Evolutionary conservation across 306 rosid genomes (phyloP).

Genomic region (Medicago lupulina): DNA sequence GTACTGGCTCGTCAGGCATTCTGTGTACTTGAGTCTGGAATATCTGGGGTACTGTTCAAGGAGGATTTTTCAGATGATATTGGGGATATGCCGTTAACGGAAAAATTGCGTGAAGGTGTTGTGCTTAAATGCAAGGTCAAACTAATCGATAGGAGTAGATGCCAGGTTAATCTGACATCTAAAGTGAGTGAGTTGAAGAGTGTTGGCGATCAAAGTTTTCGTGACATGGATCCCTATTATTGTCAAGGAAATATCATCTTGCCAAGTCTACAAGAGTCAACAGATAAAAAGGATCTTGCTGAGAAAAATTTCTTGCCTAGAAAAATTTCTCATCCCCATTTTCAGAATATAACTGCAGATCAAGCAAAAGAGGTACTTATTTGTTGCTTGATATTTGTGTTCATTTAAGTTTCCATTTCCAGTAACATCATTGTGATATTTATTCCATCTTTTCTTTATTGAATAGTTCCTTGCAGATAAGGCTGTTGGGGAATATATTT

Average conservation of each 20-base stretch:
- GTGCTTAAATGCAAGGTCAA: constrained; percentile 53
- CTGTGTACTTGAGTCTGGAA: constrained; percentile 50
- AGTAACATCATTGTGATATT: constrained; percentile 25
- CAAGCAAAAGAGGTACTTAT: constrained; percentile 52
- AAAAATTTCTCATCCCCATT: constrained; percentile 49
- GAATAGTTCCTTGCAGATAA: constrained; percentile 58
- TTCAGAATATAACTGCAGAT: constrained; percentile 51
- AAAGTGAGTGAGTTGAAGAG: constrained; percentile 54
- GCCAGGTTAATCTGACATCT: constrained; percentile 52
- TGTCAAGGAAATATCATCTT: constrained; percentile 35
- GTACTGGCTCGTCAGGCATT: constrained; percentile 51
- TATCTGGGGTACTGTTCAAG: constrained; percentile 46
- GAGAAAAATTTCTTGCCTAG: constrained; percentile 45
- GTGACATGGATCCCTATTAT: constrained; percentile 53
- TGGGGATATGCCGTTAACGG: constrained; percentile 46
- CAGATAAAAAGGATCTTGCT: constrained; percentile 34
- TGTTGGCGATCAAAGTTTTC: constrained; percentile 36
- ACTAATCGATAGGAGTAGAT: constrained; percentile 48
- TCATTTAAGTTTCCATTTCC: constrained; percentile 28
- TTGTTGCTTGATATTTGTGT: constrained; percentile 33
- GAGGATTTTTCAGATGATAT: constrained; percentile 54
- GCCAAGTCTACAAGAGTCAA: constrained; percentile 25
- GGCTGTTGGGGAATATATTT: constrained; percentile 52
- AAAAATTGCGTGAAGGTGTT: constrained; percentile 45
- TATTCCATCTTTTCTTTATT: constrained; percentile 36